These are phyloP conservation scores for Kodamaea alishanica DNA, from an alignment of 1,139 yeast species.

Conservation along the genomic window DNA sequence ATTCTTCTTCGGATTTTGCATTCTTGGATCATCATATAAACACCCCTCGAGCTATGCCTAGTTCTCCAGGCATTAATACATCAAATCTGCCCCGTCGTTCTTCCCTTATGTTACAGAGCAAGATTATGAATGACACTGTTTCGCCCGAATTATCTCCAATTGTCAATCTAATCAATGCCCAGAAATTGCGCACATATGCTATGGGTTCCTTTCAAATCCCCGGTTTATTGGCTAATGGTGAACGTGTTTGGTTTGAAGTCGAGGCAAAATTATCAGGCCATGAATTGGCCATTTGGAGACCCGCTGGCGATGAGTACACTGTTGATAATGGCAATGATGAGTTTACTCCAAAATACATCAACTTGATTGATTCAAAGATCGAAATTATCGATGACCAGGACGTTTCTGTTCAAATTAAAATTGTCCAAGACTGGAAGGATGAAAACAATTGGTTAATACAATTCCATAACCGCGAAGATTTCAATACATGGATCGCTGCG, in stretches of 20 bases:
- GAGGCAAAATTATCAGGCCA: constrained; percentile 50
- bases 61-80: neutral
- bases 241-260: constrained; percentile 33
- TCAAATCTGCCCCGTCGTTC: constrained; percentile 2
- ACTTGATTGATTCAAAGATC: constrained; percentile 45
- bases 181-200: constrained; percentile 37
- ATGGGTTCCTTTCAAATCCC: constrained; percentile 30
- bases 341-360: constrained; percentile 45
- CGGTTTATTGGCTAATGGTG: constrained; percentile 15
- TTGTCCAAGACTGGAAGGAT: constrained; percentile 39
- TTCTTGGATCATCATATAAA: constrained; percentile 8
- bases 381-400: constrained; percentile 16
- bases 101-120: constrained; percentile 17
- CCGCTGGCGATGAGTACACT: constrained; percentile 24
- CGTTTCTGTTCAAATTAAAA: constrained; percentile 23
- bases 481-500: constrained; percentile 44
- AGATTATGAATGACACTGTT: constrained; percentile 24
- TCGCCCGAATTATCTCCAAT: constrained; percentile 42
- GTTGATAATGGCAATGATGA: constrained; percentile 29
- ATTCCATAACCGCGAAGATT: constrained; percentile 30
- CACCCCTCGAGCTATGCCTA: neutral
- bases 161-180: constrained; percentile 41
- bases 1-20: constrained; percentile 17
- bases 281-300: constrained; percentile 49
- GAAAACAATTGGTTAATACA: constrained; percentile 31